Percentiles rank a stretch among this genome's conserved stretches.
These are phyloP conservation scores for Astragalus glycyphyllos DNA, from an alignment of 306 rosid species.

Conservation along the genomic window DNA sequence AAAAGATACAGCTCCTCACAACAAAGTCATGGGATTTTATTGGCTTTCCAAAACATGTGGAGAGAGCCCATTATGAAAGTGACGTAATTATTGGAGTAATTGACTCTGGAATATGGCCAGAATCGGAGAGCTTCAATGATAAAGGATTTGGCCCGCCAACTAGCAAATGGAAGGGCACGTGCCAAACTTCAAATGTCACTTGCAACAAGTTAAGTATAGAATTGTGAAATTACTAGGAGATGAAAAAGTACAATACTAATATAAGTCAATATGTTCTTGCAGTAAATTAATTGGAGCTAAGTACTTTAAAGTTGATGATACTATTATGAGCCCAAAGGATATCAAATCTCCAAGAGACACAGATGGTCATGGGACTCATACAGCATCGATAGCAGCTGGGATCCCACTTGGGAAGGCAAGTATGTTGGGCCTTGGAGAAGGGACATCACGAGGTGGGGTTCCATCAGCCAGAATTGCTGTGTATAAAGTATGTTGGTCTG, in stretches of 20 bases:
- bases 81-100: slow-evolving; percentile 55
- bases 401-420: slow-evolving; percentile 36
- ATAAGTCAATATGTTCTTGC: neutral
- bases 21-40: slow-evolving; percentile 72
- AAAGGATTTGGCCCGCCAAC: slow-evolving; percentile 57
- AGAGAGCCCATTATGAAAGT: slow-evolving; percentile 42
- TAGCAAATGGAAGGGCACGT: slow-evolving; percentile 64
- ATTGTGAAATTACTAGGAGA: too few species aligned
- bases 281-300: slow-evolving; percentile 62
- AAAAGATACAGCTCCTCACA: slow-evolving; percentile 47
- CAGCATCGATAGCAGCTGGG: slow-evolving; percentile 57
- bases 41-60: slow-evolving; percentile 48
- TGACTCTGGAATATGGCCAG: slow-evolving; percentile 63
- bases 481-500: slow-evolving; percentile 33
- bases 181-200: slow-evolving; percentile 45
- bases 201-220: slow-evolving; percentile 51
- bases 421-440: neutral
- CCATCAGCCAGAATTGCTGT: slow-evolving; percentile 39
- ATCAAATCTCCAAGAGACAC: slow-evolving; percentile 47
- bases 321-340: slow-evolving; percentile 13
- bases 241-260: too few species aligned
- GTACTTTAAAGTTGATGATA: slow-evolving; percentile 11
- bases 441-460: slow-evolving; percentile 44
- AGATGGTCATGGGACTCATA: slow-evolving; percentile 54
- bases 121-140: slow-evolving; percentile 54